phyloP scores from a whole-genome alignment of 73 alveolate species.

The Uronychia binucleata region DNA sequence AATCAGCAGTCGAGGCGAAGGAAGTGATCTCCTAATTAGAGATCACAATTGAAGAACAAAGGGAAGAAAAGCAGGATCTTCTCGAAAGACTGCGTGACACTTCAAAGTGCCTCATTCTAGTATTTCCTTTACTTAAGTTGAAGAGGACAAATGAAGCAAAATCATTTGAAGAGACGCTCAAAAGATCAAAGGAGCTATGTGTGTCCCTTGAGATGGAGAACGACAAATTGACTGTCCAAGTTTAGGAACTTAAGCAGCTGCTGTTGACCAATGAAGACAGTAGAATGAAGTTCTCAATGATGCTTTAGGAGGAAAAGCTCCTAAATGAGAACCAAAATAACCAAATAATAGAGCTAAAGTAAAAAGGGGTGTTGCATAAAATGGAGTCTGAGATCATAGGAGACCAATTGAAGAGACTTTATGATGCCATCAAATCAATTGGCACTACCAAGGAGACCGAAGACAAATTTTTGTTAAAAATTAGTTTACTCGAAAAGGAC shows the following conservation, averaged over 20 bases:
- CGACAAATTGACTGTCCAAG: background rate
- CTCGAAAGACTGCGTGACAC: too few relatives aligned
- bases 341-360: conserved; percentile 8
- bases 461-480: conserved; percentile 6
- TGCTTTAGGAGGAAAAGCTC: conserved; percentile 10
- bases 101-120: too few relatives aligned
- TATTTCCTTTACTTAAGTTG: too few relatives aligned
- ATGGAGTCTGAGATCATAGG: conserved; percentile 36
- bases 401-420: conserved; percentile 1
- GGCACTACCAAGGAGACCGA: conserved; percentile 26
- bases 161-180: background rate
- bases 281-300: background rate
- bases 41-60: too few relatives aligned
- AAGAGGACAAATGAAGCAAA: too few relatives aligned
- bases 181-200: background rate
- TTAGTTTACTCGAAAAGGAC: conserved; percentile 12
- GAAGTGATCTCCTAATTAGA: too few relatives aligned
- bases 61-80: too few relatives aligned
- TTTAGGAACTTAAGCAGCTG: conserved; percentile 4
- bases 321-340: conserved; percentile 14
- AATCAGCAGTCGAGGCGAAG: too few relatives aligned
- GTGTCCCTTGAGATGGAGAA: background rate
- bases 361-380: conserved; percentile 1
- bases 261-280: background rate
- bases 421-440: conserved; percentile 2